phyloP scores from a whole-genome alignment of 2,329 filamentous ascomycete genomes.

The Curvularia eragrostidis region DNA sequence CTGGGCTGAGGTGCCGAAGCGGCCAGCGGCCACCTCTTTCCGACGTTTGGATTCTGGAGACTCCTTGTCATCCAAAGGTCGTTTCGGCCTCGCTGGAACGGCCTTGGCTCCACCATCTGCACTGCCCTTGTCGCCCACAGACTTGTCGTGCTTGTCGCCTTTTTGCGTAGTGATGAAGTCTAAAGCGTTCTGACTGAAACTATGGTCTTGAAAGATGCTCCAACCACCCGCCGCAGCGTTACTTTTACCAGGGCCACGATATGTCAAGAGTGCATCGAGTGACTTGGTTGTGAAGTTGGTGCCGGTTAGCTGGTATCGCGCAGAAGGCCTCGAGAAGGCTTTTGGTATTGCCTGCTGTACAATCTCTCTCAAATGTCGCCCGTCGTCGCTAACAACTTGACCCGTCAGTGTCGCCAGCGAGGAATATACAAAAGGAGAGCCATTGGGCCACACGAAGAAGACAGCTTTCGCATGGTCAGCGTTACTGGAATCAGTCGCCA shows the following conservation, averaged over 20 bases:
- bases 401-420: constrained; percentile 56
- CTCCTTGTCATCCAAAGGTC: constrained; percentile 34
- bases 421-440: constrained; percentile 75
- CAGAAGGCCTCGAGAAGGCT: constrained; percentile 76
- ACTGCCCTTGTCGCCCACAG: constrained; percentile 17
- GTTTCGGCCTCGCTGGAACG: constrained; percentile 38
- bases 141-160: constrained; percentile 28
- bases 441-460: constrained; percentile 83
- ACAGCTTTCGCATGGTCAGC: constrained; percentile 73
- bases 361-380: constrained; percentile 69
- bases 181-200: constrained; percentile 58
- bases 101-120: constrained; percentile 26
- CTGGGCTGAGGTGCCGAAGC: constrained; percentile 68
- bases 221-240: constrained; percentile 80
- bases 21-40: constrained; percentile 67
- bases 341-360: constrained; percentile 82
- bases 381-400: constrained; percentile 44
- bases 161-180: constrained; percentile 51
- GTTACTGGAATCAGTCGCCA: constrained; percentile 39
- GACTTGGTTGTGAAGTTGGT: constrained; percentile 75
- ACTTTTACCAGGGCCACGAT: constrained; percentile 71
- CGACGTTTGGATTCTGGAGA: constrained; percentile 61
- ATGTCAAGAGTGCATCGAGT: constrained; percentile 71
- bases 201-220: constrained; percentile 75
- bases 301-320: constrained; percentile 72